phyloP scores from a whole-genome alignment of 805 yeast species.

The Pichia thaimueangensis region DNA sequence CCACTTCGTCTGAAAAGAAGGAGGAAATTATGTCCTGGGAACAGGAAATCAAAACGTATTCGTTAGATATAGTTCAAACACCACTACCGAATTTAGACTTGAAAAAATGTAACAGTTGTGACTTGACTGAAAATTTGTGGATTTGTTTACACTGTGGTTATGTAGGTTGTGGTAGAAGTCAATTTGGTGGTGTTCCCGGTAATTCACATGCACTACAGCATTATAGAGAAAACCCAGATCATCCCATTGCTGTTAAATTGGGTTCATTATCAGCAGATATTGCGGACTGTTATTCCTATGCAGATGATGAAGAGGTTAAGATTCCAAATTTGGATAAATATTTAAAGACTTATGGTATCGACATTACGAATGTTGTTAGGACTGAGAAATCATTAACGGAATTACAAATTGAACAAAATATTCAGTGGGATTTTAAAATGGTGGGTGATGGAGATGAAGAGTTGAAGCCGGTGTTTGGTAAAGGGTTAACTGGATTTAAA shows the following conservation, averaged over 20 bases:
- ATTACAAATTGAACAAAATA: conserved; percentile 84
- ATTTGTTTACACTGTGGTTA: conserved; percentile 85
- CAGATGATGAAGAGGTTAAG: conserved; percentile 81
- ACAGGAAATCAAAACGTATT: conserved; percentile 70
- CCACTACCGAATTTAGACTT: conserved; percentile 27
- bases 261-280: conserved; percentile 80
- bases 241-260: conserved; percentile 81
- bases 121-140: conserved; percentile 77
- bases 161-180: conserved; percentile 93
- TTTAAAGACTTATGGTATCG: conserved; percentile 60
- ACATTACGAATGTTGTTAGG: conserved; percentile 47
- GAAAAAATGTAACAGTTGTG: conserved; percentile 51
- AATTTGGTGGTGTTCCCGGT: conserved; percentile 92
- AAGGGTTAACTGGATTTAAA: conserved; percentile 74
- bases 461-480: conserved; percentile 62
- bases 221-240: conserved; percentile 44
- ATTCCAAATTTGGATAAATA: conserved; percentile 51
- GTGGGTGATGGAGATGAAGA: conserved; percentile 63
- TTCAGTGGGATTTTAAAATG: conserved; percentile 89
- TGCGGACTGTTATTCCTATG: conserved; percentile 84
- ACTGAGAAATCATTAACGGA: conserved; percentile 88
- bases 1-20: conserved; percentile 52
- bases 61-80: conserved; percentile 45
- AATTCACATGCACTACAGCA: conserved; percentile 85
- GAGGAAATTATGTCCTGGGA: conserved; percentile 90